Percentiles rank a stretch among this genome's conserved stretches.
These are phyloP conservation scores for Cenococcum geophilum DNA, from an alignment of 495 filamentous ascomycete species.

Conservation along the genomic window DNA sequence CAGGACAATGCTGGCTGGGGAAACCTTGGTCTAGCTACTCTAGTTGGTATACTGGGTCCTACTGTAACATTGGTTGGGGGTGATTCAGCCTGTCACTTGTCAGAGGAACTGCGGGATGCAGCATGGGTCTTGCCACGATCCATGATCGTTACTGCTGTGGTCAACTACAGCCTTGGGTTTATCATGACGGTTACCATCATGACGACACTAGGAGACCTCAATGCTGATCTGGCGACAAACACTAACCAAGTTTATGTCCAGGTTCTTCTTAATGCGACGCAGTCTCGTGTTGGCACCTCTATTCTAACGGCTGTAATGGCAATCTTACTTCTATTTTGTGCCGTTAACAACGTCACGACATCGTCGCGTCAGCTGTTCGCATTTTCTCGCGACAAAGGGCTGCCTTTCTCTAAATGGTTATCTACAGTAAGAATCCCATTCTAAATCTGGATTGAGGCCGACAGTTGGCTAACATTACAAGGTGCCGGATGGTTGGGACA, in stretches of 20 bases:
- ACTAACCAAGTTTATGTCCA: conserved; percentile 39
- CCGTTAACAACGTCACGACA: conserved; percentile 49
- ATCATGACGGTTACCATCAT: conserved; percentile 23
- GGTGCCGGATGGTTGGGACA: too few species aligned
- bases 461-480: too few species aligned
- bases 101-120: conserved; percentile 37
- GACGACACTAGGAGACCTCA: conserved; percentile 37
- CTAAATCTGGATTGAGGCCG: too few species aligned
- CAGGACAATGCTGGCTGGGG: conserved; percentile 49
- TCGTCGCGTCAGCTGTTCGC: conserved; percentile 55
- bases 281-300: conserved; percentile 44
- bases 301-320: conserved; percentile 47
- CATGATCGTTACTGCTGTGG: conserved; percentile 31
- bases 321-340: conserved; percentile 47
- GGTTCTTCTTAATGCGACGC: conserved; percentile 52
- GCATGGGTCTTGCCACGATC: conserved; percentile 29
- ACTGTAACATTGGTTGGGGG: conserved; percentile 42
- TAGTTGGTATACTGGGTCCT: conserved; percentile 51
- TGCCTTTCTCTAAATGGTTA: conserved; percentile 48
- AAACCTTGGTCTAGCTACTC: conserved; percentile 46
- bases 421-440: too few species aligned
- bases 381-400: conserved; percentile 52
- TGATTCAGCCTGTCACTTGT: conserved; percentile 35
- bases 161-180: conserved; percentile 33
- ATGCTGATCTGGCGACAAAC: conserved; percentile 36